Evolutionary conservation across 352 stramenopile species (phyloP).

Genomic region (Phytophthora niederhauseri): DNA sequence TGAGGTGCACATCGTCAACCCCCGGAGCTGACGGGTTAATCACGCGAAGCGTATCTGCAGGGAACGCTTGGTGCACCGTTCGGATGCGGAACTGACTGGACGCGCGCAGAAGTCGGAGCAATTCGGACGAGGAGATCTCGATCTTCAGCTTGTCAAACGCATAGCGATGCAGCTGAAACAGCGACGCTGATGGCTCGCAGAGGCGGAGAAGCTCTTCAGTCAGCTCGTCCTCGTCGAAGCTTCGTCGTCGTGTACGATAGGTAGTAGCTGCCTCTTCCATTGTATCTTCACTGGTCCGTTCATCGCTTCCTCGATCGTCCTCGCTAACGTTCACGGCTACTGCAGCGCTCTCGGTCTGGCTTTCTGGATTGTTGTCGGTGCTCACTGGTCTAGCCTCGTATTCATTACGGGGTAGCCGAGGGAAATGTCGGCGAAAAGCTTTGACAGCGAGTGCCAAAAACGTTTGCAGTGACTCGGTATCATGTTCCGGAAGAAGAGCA

Average conservation of each 20-base stretch:
- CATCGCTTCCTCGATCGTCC: background rate
- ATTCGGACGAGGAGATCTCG: slow-evolving; percentile 41
- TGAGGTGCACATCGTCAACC: slow-evolving; percentile 32
- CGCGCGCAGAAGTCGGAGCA: slow-evolving; percentile 51
- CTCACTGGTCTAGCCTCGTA: background rate
- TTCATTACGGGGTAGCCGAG: slow-evolving; percentile 39
- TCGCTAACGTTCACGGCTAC: background rate
- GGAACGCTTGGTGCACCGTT: slow-evolving; percentile 38
- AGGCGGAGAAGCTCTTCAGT: slow-evolving; percentile 36
- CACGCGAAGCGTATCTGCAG: slow-evolving; percentile 30
- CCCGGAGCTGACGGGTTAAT: slow-evolving; percentile 29
- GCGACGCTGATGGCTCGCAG: slow-evolving; percentile 61
- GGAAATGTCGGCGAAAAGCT: slow-evolving; percentile 53
- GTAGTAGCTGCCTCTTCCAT: background rate
- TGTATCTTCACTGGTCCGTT: background rate
- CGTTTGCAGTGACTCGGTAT: slow-evolving; percentile 48
- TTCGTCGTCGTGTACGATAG: slow-evolving; percentile 6
- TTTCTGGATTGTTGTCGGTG: slow-evolving; percentile 2
- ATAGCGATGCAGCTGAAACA: slow-evolving; percentile 66
- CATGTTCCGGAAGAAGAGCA: slow-evolving; percentile 61
- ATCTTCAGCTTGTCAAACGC: slow-evolving; percentile 53
- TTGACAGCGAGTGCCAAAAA: slow-evolving; percentile 55
- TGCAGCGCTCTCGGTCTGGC: background rate
- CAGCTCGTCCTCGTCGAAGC: slow-evolving; percentile 43
- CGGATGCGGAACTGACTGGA: slow-evolving; percentile 47